Percentiles rank a stretch among this genome's conserved stretches.
Conservation (phyloP, 2,329 filamentous ascomycete genomes). For the Fusarium tanahbumbuense region DNA sequence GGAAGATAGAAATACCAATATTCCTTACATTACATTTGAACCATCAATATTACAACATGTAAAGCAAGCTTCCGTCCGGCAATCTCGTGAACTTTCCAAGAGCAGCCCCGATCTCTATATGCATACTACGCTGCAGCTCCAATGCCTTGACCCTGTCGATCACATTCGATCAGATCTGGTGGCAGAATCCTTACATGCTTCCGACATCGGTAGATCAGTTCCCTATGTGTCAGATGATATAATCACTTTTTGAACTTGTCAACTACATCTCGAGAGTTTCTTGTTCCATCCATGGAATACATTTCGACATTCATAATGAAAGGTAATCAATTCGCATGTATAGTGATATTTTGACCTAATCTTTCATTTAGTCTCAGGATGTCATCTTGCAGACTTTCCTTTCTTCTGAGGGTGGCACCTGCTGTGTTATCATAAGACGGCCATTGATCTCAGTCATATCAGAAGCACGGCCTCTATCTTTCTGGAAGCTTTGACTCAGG, state of each 20-base stretch:
- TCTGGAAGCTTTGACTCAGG: background rate
- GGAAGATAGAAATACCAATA: constrained; percentile 34
- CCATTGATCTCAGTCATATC: background rate
- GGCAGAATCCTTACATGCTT: background rate
- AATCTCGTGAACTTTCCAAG: background rate
- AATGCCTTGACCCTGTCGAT: constrained; percentile 5
- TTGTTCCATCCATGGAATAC: background rate
- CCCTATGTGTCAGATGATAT: background rate
- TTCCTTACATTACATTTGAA: constrained; percentile 7
- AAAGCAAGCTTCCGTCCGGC: background rate
- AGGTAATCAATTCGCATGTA: background rate
- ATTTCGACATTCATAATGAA: background rate
- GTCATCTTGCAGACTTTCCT: background rate
- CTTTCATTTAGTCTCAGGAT: background rate
- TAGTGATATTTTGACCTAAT: background rate
- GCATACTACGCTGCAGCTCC: background rate
- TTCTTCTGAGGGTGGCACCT: background rate
- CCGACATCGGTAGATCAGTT: constrained; percentile 1
- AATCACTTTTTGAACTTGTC: background rate
- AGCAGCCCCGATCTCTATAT: background rate
- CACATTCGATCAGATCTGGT: background rate
- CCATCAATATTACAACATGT: background rate
- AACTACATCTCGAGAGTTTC: background rate
- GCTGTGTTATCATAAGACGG: background rate
- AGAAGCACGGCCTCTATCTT: background rate